These are phyloP conservation scores for barrel medic (Medicago truncatula) DNA, from an alignment of 306 rosid genomes.

Conservation along the genomic window MtrunA17r5.0-ANR NC_053044.1:29489001-29489500, in stretches of 20 bases:
- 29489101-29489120: background rate
- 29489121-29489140: background rate
- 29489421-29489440: conserved; percentile 31
- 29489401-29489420: conserved; percentile 11
- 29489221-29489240: conserved; percentile 32
- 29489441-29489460: background rate
- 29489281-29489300: background rate
- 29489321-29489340: no score
- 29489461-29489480: background rate
- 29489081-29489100: background rate
- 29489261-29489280: conserved; percentile 7
- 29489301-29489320: background rate
- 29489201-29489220: conserved; percentile 40
- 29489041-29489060: background rate
- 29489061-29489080: background rate
- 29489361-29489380: background rate
- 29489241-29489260: background rate
- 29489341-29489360: background rate
- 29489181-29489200: background rate
- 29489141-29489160: background rate
- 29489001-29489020: background rate
- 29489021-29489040: conserved; percentile 40
- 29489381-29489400: background rate
- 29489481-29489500: background rate
- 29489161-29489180: background rate